Conservation (phyloP, 768 basidiomycete genomes). For the Termitomyces sp. region DNA sequence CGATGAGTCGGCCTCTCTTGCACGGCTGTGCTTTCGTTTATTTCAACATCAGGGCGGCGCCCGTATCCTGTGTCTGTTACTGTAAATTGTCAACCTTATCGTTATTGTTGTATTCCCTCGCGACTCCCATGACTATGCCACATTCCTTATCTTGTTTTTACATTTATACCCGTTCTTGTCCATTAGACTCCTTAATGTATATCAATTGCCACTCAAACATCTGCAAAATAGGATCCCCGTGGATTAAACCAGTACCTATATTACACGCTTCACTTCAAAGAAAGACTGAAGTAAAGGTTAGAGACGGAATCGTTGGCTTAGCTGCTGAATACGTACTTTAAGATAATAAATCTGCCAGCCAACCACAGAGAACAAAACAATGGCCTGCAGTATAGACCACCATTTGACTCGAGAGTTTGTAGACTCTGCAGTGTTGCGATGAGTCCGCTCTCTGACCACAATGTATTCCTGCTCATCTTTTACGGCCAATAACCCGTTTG, state of each 20-base stretch:
- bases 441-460: slow-evolving; percentile 85
- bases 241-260: slow-evolving; percentile 35
- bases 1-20: slow-evolving; percentile 31
- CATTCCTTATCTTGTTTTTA: slow-evolving; percentile 11
- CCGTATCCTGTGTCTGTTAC: slow-evolving; percentile 12
- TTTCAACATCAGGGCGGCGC: slow-evolving; percentile 10
- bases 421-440: slow-evolving; percentile 91
- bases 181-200: slow-evolving; percentile 8
- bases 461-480: slow-evolving; percentile 99
- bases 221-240: neutral
- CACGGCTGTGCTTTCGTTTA: slow-evolving; percentile 2
- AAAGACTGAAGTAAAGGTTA: slow-evolving; percentile 48
- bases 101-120: slow-evolving; percentile 7
- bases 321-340: slow-evolving; percentile 49
- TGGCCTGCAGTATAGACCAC: slow-evolving; percentile 93
- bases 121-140: slow-evolving; percentile 13
- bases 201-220: neutral
- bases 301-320: slow-evolving; percentile 1
- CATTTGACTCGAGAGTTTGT: slow-evolving; percentile 96
- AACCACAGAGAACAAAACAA: slow-evolving; percentile 85
- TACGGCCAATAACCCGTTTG: slow-evolving; percentile 77
- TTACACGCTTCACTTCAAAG: slow-evolving; percentile 89
- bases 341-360: slow-evolving; percentile 98
- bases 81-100: slow-evolving; percentile 11
- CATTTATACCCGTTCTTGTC: slow-evolving; percentile 19